phyloP scores from a whole-genome alignment of 2,329 filamentous ascomycete genomes.

The Diaporthe destruens region DNA sequence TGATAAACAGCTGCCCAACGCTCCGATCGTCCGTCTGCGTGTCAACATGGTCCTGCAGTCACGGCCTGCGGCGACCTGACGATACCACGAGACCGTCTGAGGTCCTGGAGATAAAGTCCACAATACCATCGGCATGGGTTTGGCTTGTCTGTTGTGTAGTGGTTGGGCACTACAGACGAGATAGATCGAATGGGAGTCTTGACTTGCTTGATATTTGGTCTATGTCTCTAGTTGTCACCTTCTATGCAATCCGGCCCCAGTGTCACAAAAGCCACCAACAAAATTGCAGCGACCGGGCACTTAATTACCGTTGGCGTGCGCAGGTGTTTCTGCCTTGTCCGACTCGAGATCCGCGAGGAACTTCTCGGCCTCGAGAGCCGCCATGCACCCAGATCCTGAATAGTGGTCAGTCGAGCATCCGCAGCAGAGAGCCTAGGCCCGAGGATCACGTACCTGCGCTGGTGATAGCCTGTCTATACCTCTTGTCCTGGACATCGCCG shows the following conservation, averaged over 20 bases:
- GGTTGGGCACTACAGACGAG: slow-evolving; percentile 1
- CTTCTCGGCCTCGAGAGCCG: slow-evolving; percentile 95
- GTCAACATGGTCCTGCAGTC: neutral
- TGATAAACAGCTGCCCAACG: neutral
- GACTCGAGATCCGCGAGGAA: slow-evolving; percentile 78
- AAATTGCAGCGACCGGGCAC: slow-evolving; percentile 12
- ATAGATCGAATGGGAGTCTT: neutral
- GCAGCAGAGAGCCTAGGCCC: slow-evolving; percentile 7
- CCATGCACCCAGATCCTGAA: slow-evolving; percentile 90
- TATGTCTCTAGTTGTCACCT: slow-evolving; percentile 31
- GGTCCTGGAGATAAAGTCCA: neutral
- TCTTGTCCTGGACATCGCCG: slow-evolving; percentile 98
- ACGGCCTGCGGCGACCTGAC: neutral
- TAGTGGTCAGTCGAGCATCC: slow-evolving; percentile 43
- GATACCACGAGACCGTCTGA: neutral
- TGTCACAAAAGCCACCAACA: neutral
- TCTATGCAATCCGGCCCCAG: slow-evolving; percentile 24
- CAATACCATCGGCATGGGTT: neutral
- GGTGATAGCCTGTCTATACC: slow-evolving; percentile 96
- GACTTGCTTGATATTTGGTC: slow-evolving; percentile 12
- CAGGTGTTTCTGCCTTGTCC: slow-evolving; percentile 47
- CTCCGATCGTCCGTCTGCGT: too few relatives aligned
- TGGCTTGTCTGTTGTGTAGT: neutral
- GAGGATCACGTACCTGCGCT: slow-evolving; percentile 80
- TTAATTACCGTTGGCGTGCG: slow-evolving; percentile 45